Conservation (phyloP, 176 grass and related monocot species). For the Oryza nivara region DNA sequence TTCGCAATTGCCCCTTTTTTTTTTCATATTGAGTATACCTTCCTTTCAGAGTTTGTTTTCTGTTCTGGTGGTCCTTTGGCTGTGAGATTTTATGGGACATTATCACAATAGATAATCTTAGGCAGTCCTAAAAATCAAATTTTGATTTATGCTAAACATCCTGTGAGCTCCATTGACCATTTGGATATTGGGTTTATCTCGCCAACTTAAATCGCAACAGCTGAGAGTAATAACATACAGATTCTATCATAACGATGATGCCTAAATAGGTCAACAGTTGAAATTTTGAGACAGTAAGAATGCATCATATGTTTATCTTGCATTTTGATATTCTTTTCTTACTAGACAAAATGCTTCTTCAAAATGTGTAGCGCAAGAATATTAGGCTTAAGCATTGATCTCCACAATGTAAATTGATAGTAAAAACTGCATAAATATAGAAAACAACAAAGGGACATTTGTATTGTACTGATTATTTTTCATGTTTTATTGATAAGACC, state of each 20-base stretch:
- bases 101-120: background rate
- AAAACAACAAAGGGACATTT: background rate
- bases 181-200: background rate
- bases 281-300: background rate
- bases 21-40: background rate
- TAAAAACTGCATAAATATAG: background rate
- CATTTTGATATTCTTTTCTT: background rate
- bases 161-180: background rate
- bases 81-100: background rate
- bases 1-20: background rate
- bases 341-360: background rate
- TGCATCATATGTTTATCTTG: background rate
- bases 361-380: background rate
- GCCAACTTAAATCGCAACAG: background rate
- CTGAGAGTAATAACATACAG: background rate
- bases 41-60: background rate
- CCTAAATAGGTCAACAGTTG: background rate
- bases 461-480: background rate
- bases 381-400: background rate
- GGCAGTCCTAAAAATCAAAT: background rate
- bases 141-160: background rate
- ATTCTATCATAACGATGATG: background rate
- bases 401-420: background rate
- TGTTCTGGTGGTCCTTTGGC: background rate
- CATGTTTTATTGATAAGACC: conserved; percentile 43